phyloP scores from a whole-genome alignment of 768 basidiomycete genomes.

The Lactifluus subvellereus region DNA sequence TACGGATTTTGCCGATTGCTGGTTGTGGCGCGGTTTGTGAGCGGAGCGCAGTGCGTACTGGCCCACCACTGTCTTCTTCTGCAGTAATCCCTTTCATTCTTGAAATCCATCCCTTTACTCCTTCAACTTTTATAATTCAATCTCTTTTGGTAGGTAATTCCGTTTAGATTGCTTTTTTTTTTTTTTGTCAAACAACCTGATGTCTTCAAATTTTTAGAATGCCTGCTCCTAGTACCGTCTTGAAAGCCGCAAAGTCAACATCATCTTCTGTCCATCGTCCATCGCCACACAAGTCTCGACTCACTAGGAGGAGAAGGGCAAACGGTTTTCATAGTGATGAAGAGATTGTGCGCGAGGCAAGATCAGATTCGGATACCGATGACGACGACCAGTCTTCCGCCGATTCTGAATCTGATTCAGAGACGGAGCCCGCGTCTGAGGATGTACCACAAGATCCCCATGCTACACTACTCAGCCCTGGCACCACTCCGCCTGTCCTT shows the following conservation, averaged over 20 bases:
- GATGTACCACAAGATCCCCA: slow-evolving; percentile 48
- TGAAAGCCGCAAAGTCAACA: slow-evolving; percentile 5
- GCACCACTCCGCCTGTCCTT: slow-evolving; percentile 40
- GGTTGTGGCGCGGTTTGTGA: background rate
- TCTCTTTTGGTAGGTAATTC: background rate
- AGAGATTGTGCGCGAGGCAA: slow-evolving; percentile 66
- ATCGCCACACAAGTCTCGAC: slow-evolving; percentile 34
- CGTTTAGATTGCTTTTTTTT: background rate
- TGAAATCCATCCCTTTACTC: background rate
- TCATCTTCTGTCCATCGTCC: slow-evolving; percentile 11
- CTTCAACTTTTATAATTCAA: background rate
- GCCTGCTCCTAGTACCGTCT: slow-evolving; percentile 20
- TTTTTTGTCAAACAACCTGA: background rate
- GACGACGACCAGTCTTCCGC: slow-evolving; percentile 50
- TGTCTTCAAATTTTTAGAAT: slow-evolving; percentile 15
- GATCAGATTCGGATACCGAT: slow-evolving; percentile 64
- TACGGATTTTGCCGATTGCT: slow-evolving; percentile 1
- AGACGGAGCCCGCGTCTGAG: slow-evolving; percentile 64
- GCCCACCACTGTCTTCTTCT: no score
- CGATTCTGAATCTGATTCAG: slow-evolving; percentile 60
- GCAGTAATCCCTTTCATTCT: no score
- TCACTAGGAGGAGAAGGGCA: slow-evolving; percentile 56
- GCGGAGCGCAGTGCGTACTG: no score
- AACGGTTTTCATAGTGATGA: slow-evolving; percentile 63
- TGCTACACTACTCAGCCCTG: slow-evolving; percentile 56